Evolutionary conservation across 768 basidiomycete species (phyloP).

Genomic region (Suillus paluster): DNA sequence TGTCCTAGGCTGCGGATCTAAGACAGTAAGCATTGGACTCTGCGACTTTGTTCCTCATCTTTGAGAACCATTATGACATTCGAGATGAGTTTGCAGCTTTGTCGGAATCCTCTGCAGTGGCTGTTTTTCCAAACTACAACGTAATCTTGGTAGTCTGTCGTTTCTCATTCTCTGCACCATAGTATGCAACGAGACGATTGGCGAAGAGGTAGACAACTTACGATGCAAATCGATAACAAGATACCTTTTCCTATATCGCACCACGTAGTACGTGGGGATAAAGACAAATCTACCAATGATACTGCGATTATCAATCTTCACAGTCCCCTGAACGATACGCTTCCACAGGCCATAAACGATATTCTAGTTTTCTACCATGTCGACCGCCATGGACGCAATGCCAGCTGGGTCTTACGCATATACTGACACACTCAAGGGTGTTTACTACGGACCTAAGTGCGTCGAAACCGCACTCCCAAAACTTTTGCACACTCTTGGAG

Average conservation of each 20-base stretch:
- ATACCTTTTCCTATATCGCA: too few species aligned
- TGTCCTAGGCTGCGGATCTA: too few species aligned
- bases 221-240: not conserved
- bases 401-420: slow-evolving; percentile 64
- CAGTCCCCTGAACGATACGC: not conserved
- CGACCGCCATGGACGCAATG: slow-evolving; percentile 14
- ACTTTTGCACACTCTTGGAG: slow-evolving; percentile 56
- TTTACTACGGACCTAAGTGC: slow-evolving; percentile 77
- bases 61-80: too few species aligned
- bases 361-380: not conserved
- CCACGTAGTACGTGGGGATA: too few species aligned
- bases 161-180: too few species aligned
- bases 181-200: not conserved
- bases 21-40: too few species aligned
- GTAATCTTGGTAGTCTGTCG: too few species aligned
- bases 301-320: not conserved
- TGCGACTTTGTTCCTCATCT: too few species aligned
- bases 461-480: slow-evolving; percentile 65
- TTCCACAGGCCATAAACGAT: not conserved
- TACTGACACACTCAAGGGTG: slow-evolving; percentile 66
- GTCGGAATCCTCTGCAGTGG: too few species aligned
- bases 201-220: too few species aligned
- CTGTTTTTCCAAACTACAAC: too few species aligned
- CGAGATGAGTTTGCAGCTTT: too few species aligned
- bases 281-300: not conserved